Base-by-base conservation (phyloP, 2,329 filamentous ascomycete genomes). In the Colletotrichum gigasporum region DNA sequence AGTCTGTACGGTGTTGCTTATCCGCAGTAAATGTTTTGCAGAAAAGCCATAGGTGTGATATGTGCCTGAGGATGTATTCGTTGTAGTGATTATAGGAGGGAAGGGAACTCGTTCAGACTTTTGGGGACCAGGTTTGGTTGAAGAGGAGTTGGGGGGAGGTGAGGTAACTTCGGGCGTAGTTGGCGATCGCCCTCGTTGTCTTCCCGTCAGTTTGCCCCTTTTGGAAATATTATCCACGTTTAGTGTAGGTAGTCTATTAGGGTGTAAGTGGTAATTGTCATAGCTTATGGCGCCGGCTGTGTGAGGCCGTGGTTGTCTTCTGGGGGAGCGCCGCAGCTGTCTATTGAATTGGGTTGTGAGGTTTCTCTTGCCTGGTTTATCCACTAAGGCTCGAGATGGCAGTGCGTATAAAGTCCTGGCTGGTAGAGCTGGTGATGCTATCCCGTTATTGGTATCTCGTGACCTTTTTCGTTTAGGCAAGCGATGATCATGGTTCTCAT, bases 1-100 rank as follows among this genome's bases (percentile, higher is more conserved):
- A 35, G 52, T n/a, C 37, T 44, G 2, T 5, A 45, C 4, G 14
- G 37, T 55, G 14, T 55, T 32, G 10, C n/a, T 44, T 9, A 34
- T 32, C 14, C n/a, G 18, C 11, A 55, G 18, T 35, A 55, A 7
- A 26, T 45, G 9, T 55, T 44, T 16, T 3, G 18, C 5, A 55
- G 52, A 55, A 44, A 55, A 55, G n/a, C 52, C 18, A 18, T 11
- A 55, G 8, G 18, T 24, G 24, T 55, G 28, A 26, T 18, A 55
- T 55, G 14, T 45, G 14, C 10, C 24, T 50, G 16, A 4, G 22
- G 24, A 28, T 50, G 14, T 34, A 28, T 34, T 20, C 26, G 9
- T 18, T 10, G 41, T 26, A 14, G 16, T 42, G 12, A n/a, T 18
- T 4, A 41, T 10, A 58, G 54, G 44, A 18, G 11, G 44, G 22